A percentile compares a stretch with the other conserved stretches of the same genome.
Evolutionary conservation across 331 rosid species (phyloP).

Genomic region (Quercus tomentella): DNA sequence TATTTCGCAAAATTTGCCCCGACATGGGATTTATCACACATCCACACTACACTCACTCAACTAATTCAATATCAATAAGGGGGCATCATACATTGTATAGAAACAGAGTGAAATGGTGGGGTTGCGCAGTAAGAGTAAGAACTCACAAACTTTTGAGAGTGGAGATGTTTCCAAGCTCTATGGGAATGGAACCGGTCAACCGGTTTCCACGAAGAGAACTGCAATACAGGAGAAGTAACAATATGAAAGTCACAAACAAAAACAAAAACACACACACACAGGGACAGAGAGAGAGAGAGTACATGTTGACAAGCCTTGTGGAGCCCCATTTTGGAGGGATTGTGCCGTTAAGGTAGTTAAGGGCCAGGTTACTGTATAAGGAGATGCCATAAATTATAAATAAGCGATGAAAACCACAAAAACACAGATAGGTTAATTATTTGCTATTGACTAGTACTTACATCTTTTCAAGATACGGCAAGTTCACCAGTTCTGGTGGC

Average conservation of each 20-base stretch:
- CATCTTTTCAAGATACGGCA: constrained; percentile 54
- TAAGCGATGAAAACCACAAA: background rate
- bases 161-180: constrained; percentile 54
- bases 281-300: background rate
- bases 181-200: constrained; percentile 59
- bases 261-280: background rate
- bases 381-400: background rate
- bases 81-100: background rate
- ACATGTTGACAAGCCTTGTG: constrained; percentile 41
- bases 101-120: background rate
- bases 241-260: background rate
- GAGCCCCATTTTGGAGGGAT: constrained; percentile 80
- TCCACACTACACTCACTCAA: background rate
- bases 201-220: constrained; percentile 70
- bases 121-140: background rate
- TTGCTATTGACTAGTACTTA: constrained; percentile 8
- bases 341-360: constrained; percentile 65
- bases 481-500: constrained; percentile 42
- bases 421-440: background rate
- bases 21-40: background rate
- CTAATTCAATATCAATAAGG: background rate
- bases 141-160: constrained; percentile 71
- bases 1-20: too few species aligned
- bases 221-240: background rate
- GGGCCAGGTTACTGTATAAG: constrained; percentile 48